Base-by-base conservation (phyloP, 2,329 filamentous ascomycete species). In the Alternaria infectoria region DNA sequence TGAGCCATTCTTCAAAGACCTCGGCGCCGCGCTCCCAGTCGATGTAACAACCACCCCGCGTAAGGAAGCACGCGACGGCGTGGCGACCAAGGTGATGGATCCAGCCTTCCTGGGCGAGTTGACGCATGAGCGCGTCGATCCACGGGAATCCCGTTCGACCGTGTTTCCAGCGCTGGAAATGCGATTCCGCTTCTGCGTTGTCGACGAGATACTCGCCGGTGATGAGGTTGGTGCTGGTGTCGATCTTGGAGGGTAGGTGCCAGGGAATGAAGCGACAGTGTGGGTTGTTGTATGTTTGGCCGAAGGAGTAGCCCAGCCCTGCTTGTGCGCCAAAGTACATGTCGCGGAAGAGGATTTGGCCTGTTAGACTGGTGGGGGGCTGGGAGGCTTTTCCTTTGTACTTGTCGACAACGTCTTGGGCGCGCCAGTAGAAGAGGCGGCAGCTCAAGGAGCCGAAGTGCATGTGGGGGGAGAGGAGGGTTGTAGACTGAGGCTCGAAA, bases 321-420 rank as follows among this genome's bases (percentile, higher is more conserved):
- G 91, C 90, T 74, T 94, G 91, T 0, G 91, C 91, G 13, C 87
- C 91, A 70, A 94, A 93, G 78, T 93, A 94, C 91, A 94, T 94
- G 74, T 94, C 91, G 15, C 91, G 85, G 77, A 94, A 94, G 11
- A 93, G 82, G 1, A 94, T 79, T 70, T 94, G 91, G 3, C 91
- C 91, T 0, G 86, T 89, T 15, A 94, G 78, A 64, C 88, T 91
- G n/a, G 87, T 88, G 0, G 91, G 91, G 1, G 90, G 88, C 3
- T 80, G 69, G 0, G 84, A 84, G 3, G 81, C 80, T 25, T 83
- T 90, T 3, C 86, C 86, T 32, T 86, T 85, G 70, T 87, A 88
- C 11, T 82, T 81, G 5, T 86, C 80, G 3, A 91, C 84, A 1
- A 90, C 84, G 25, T 89, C 88, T 72, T 89, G 86, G 0, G 88